These are phyloP conservation scores for Conticribra weissflogii DNA, from an alignment of 108 stramenopile species.

Conservation along the genomic window DNA sequence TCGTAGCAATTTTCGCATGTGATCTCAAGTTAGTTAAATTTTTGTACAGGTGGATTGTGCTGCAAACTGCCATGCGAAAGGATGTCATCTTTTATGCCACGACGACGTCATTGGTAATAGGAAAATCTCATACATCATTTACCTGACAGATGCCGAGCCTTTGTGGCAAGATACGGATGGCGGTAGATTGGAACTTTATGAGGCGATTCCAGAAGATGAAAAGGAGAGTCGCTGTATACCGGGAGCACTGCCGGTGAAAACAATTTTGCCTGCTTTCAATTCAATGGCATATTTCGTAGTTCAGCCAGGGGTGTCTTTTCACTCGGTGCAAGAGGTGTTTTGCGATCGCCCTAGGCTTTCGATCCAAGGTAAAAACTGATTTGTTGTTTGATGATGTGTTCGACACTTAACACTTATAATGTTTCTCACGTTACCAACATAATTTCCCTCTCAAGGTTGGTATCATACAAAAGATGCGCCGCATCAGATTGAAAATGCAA, in stretches of 20 bases:
- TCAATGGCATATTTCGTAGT: conserved; percentile 94
- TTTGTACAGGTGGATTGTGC: conserved; percentile 85
- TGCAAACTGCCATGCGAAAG: conserved; percentile 92
- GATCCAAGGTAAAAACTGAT: conserved; percentile 71
- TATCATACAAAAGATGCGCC: conserved; percentile 76
- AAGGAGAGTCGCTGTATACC: conserved; percentile 44
- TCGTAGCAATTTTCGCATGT: neutral
- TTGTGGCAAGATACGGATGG: conserved; percentile 85
- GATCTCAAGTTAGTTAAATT: conserved; percentile 7
- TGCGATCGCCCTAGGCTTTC: conserved; percentile 90
- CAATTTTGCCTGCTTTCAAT: conserved; percentile 85
- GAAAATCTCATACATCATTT: conserved; percentile 92
- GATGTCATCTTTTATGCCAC: conserved; percentile 96
- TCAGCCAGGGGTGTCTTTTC: conserved; percentile 88
- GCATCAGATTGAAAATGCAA: conserved; percentile 63
- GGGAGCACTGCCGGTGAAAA: conserved; percentile 62
- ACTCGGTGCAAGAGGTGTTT: conserved; percentile 96
- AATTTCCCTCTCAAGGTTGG: conserved; percentile 68
- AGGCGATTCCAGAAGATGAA: conserved; percentile 34
- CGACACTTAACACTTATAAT: neutral
- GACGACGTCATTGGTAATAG: conserved; percentile 97
- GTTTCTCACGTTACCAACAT: too few relatives aligned
- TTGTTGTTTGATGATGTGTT: conserved; percentile 8
- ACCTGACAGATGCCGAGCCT: conserved; percentile 87
- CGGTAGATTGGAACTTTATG: conserved; percentile 92